Conservation (phyloP, 2,329 filamentous ascomycete genomes). For the Drechslera avenae region DNA sequence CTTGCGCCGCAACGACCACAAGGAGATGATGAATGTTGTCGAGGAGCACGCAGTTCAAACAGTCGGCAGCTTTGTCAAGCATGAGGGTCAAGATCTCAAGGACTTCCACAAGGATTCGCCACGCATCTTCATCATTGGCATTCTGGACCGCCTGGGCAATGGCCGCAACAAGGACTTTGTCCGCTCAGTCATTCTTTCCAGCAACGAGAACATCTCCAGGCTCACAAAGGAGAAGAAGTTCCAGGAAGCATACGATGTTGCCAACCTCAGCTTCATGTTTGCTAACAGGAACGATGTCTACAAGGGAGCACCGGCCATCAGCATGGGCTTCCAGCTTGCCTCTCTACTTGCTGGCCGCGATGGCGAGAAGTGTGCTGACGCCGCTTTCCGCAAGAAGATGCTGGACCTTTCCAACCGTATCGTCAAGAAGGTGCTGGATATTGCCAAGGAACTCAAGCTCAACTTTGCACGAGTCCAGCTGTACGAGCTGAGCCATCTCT, state of each 20-base stretch:
- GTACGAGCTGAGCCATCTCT: constrained; percentile 51
- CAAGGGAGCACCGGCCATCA: constrained; percentile 42
- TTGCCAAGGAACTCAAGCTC: constrained; percentile 50
- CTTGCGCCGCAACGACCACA: constrained; percentile 27
- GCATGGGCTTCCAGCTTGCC: constrained; percentile 46
- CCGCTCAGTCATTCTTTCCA: constrained; percentile 35
- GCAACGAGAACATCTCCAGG: constrained; percentile 30
- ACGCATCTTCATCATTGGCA: constrained; percentile 38
- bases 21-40: constrained; percentile 31
- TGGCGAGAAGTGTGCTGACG: constrained; percentile 38
- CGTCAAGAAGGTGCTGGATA: constrained; percentile 49
- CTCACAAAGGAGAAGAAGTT: constrained; percentile 40
- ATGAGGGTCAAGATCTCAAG: constrained; percentile 33
- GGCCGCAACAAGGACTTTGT: constrained; percentile 37
- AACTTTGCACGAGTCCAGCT: constrained; percentile 52
- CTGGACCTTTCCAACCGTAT: constrained; percentile 50
- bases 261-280: constrained; percentile 41
- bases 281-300: constrained; percentile 40
- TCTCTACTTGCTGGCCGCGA: constrained; percentile 42
- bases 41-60: constrained; percentile 37
- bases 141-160: constrained; percentile 38
- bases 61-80: constrained; percentile 35
- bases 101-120: constrained; percentile 38
- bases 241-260: constrained; percentile 42
- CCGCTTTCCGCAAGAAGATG: constrained; percentile 47